Evolutionary conservation across 2,329 filamentous ascomycete genomes (phyloP), one percentile per base, ranked within the genome.

Genomic region (Cladosporium sp.): DNA sequence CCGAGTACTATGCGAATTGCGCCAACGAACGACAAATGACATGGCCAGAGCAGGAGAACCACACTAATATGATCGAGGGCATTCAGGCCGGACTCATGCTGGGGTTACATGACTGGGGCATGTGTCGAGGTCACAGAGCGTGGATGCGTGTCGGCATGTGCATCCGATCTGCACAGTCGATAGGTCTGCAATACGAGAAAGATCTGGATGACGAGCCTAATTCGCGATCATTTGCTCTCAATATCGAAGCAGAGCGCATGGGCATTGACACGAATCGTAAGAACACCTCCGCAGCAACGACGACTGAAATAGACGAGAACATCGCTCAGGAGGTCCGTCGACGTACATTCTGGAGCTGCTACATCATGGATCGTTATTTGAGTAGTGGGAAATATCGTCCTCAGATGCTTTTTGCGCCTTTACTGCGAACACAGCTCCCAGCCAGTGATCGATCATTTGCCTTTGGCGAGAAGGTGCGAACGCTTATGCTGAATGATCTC

Each of bases 291-390:
- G 57, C 45, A 5, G 37, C 50, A 11, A 59, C 62, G 45, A 60
- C 54, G 1, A 64, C 62, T 3, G 67, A 68, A 20, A 63, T 71
- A 3, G 71, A 80, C 58, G 71, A 76, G 15, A 80, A 83, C 49
- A 82, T 87, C 20, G 75, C 82, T 37, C 84, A 83, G 59, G 88
- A 91, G 70, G 81, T 87, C 12, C 78, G 81, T 60, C 79, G 88
- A 25, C 82, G 88, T 6, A 89, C 88, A 0, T 88, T 90, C 76
- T 90, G 88, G 76, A 89, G 87, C 65, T 89, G 87, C 66, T 85
- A 88, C 60, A 85, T 90, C 54, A 77, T 91, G 64, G 88, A 91
- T 69, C 82, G 87, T 3, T 83, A 89, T 71, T 74, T 90, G 22
- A 83, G 85, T 37, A 86, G 83, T 64, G 87, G 87, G 19, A 83